Base-by-base conservation (phyloP, 2,329 filamentous ascomycete species). In the Neonectria neomacrospora region DNA sequence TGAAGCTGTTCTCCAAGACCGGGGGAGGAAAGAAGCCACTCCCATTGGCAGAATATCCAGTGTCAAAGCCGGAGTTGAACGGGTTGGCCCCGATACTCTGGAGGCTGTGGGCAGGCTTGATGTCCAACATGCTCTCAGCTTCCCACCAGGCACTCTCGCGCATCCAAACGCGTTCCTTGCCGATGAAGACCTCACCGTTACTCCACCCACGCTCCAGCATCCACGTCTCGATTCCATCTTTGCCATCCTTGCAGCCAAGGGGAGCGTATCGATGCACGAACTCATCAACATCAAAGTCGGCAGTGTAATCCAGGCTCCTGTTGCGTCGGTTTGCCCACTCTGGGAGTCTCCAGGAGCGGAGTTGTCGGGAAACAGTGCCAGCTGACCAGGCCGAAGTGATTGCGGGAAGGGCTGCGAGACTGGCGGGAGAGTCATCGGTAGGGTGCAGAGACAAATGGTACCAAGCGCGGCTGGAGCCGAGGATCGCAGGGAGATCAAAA, bases 311-410 rank as follows among this genome's bases (percentile, higher is more conserved):
- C 2, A 98, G 88, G 72, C 91, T 89, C 76, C 93, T 93, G 77
- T 94, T 96, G 53, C 96, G 88, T 59, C 95, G 90, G 75, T 98
- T 99, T 1, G 94, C 93, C 96, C 96, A 99, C 77, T 99, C 96
- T 0, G 96, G 91, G 16, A 99, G 83, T 73, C 96, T 88, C 95
- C 96, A 99, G 3, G 94, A 88, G 18, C 96, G 92, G 18, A 99
- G 86, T 78, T 99, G 96, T 61, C 94, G 90, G 2, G 96, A 99
- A 1, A 99, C 91, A 2, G 92, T 90, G 23, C 93, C 94, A 1
- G 96, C 96, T 52, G 95, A 97, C 96, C 96, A 99, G 1, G 91
- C 88, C 2, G 92, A 91, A n/a, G 88, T 92, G 37, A 90, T 85
- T 0, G 91, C 88, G 0, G 90, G 86, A 22, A 92, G 82, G 20